Base-by-base conservation (phyloP, 306 rosid species). In the Castanea crenata region DNA sequence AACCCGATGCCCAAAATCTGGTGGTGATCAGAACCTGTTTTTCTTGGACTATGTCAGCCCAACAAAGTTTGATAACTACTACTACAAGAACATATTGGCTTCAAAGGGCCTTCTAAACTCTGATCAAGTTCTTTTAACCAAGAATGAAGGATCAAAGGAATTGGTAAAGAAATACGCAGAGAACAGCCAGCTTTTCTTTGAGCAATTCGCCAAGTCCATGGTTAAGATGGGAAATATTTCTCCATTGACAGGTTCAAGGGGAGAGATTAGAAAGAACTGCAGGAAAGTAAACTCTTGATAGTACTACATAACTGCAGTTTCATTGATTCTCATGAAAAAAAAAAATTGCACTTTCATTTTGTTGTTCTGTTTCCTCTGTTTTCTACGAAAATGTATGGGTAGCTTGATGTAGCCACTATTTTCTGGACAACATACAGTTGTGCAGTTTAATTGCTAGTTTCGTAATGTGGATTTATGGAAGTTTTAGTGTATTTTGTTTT, bases 151-250 rank as follows among this genome's bases (percentile, higher is more conserved):
- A 72, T 89, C 99, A 1, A 90, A 84, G 31, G 61, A 76, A 20
- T 70, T 94, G 68, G 97, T 94, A 71, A 77, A 80, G 79, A 16
- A 86, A 52, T 94, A 92, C 76, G 97, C 97, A 0, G 83, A 85
- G 78, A 82, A 83, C 71, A 80, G 38, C 3, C 59, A 86, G 73
- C 64, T 81, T 71, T 92, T 95, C 97, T 88, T 92, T 55, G 75
- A 87, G 61, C 99, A 95, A 59, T 95, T 95, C 63, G 86, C 97
- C 15, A 83, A 83, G 87, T 95, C 97, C 54, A 95, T 95, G 97
- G 44, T 92, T 34, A 95, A 92, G 91, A 91, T 95, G 99, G 90
- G 99, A 18, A 92, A 87, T 55, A 86, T 94, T 41, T 87, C 95
- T 64, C 99, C 99, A 11, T 68, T 90, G 78, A 94, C 92, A 2